Evolutionary conservation across 371 early-diverging fungal genomes (phyloP).

Genomic region (Synchytrium microbalum): DNA sequence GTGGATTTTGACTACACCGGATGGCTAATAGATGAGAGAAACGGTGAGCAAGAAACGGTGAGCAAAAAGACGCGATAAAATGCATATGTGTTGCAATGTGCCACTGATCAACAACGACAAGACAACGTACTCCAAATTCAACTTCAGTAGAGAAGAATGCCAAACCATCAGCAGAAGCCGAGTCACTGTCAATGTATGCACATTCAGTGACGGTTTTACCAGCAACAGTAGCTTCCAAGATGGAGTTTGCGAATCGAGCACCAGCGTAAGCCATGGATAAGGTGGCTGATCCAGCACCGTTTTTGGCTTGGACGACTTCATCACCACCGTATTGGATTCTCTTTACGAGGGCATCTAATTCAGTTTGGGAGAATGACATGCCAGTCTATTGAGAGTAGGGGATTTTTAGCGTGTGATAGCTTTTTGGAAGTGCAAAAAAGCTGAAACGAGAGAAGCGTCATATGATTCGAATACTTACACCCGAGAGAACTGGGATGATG

Average conservation of each 20-base stretch:
- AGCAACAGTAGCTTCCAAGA: slow-evolving; percentile 78
- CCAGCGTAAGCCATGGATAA: slow-evolving; percentile 98
- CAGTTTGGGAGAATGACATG: slow-evolving; percentile 75
- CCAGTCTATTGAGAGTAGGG: slow-evolving; percentile 46
- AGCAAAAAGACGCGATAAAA: not conserved
- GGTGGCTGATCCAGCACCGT: slow-evolving; percentile 96
- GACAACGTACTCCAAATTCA: slow-evolving; percentile 66
- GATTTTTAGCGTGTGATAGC: no score
- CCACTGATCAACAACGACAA: not conserved
- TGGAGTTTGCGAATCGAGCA: slow-evolving; percentile 87
- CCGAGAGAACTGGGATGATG: slow-evolving; percentile 95
- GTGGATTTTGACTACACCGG: slow-evolving; percentile 89
- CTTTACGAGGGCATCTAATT: slow-evolving; percentile 86
- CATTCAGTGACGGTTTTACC: slow-evolving; percentile 89
- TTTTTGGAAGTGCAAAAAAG: no score
- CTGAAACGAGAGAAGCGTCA: no score
- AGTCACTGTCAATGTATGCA: slow-evolving; percentile 86
- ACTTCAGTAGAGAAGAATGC: slow-evolving; percentile 95
- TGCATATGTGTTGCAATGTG: not conserved
- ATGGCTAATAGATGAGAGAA: slow-evolving; percentile 32
- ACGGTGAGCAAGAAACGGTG: not conserved
- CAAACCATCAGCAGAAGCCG: slow-evolving; percentile 62
- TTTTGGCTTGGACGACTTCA: slow-evolving; percentile 99
- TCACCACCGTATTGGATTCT: slow-evolving; percentile 99
- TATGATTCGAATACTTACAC: no score